phyloP scores from a whole-genome alignment of 495 filamentous ascomycete genomes.

The Penicillium nucicola region DNA sequence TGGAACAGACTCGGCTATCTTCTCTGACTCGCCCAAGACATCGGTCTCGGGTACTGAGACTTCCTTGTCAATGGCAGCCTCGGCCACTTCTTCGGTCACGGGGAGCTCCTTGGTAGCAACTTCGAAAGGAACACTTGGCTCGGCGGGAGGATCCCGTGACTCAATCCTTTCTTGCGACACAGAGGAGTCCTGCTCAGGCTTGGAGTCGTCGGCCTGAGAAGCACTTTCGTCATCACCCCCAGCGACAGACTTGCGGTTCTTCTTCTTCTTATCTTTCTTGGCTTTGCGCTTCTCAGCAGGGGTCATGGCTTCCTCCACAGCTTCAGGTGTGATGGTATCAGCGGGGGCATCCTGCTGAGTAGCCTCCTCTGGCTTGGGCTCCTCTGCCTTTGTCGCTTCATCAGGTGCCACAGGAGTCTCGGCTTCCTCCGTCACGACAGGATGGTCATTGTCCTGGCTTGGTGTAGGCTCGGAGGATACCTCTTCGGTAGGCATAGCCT shows the following conservation, averaged over 20 bases:
- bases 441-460: neutral
- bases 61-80: neutral
- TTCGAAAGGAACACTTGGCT: neutral
- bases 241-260: constrained; percentile 25
- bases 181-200: constrained; percentile 2
- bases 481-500: neutral
- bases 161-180: neutral
- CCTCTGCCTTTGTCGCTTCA: neutral
- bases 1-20: neutral
- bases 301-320: constrained; percentile 23
- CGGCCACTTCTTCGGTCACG: neutral
- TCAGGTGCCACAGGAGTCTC: neutral
- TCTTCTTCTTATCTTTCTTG: constrained; percentile 26
- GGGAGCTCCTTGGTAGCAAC: neutral
- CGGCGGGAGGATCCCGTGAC: neutral
- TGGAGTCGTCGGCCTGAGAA: constrained; percentile 13
- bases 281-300: constrained; percentile 1
- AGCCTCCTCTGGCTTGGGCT: neutral
- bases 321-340: neutral
- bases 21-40: neutral
- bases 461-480: neutral
- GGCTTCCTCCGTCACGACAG: neutral
- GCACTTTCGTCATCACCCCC: constrained; percentile 6
- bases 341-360: neutral
- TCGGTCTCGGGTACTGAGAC: too few relatives aligned